Evolutionary conservation across 768 basidiomycete species (phyloP), one percentile per base, ranked within the genome.

Genomic region (Leccinum fibrillosum): DNA sequence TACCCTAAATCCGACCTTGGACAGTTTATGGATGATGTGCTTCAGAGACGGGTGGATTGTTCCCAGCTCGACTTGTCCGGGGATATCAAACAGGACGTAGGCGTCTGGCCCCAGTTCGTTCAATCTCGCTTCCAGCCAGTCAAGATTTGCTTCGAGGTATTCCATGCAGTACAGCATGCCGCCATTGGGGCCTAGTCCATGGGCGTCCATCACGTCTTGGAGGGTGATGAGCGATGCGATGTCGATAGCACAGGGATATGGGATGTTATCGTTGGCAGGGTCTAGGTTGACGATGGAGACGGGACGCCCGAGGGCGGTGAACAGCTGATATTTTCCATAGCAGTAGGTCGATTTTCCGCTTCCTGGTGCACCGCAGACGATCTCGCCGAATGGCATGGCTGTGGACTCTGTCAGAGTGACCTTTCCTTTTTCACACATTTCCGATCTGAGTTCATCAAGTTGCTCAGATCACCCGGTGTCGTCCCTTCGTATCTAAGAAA

Each of bases 101-200:
- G 86, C 85, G 62, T 92, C 90, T 26, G 78, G 76, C 17, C 85
- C 88, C 21, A 89, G 76, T 65, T 82, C 85, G 54, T 75, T 77
- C 65, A 94, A 70, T 37, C 82, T 76, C 54, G 81, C 83, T 72
- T 91, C 84, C 10, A 96, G 79, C 87, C 90, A 90, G 72, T 98
- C 97, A 62, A 86, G 85, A 72, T 98, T 98, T n/a, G 80, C 85
- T 66, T 98, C 95, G 10, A 99, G 82, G 67, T 98, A 97, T 69
- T 98, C 95, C 83, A 97, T 90, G 69, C 94, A 96, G 67, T 94
- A 98, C 26, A 98, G 74, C 88, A 98, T 92, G 6, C 85, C 96
- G 13, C 97, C 97, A 64, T 99, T 99, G 0, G 97, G 97, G 0
- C 97, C 97, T 1, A 99, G 80, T 0, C 84, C 83, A 64, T 89